phyloP scores from a whole-genome alignment of 257 asterid genomes.

The Linderniella brevidens region DNA sequence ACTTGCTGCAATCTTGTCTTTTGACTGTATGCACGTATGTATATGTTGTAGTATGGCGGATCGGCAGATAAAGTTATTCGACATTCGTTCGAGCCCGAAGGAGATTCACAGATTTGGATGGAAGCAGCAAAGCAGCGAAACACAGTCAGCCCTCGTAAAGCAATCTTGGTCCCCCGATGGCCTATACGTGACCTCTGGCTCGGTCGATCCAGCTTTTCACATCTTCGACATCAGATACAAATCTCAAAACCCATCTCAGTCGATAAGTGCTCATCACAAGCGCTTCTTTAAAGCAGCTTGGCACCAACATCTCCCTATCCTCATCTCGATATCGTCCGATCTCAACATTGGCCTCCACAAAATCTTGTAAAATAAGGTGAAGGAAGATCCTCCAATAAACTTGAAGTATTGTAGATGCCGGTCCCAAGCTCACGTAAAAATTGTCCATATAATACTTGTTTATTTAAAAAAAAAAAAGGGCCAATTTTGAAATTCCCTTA shows the following conservation, averaged over 20 bases:
- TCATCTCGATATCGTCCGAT: slow-evolving; percentile 89
- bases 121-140: slow-evolving; percentile 75
- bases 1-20: no score
- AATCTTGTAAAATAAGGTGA: slow-evolving; percentile 8
- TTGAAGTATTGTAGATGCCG: no score
- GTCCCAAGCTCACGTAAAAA: no score
- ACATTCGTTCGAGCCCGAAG: slow-evolving; percentile 37
- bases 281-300: slow-evolving; percentile 88
- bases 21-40: background rate
- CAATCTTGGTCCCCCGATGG: slow-evolving; percentile 97
- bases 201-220: slow-evolving; percentile 77
- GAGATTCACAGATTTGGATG: slow-evolving; percentile 70
- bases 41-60: slow-evolving; percentile 65
- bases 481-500: no score
- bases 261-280: slow-evolving; percentile 70
- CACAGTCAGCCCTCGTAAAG: slow-evolving; percentile 79
- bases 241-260: slow-evolving; percentile 50
- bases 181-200: slow-evolving; percentile 58
- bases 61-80: slow-evolving; percentile 59
- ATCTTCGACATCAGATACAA: slow-evolving; percentile 68
- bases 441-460: no score
- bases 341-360: slow-evolving; percentile 63
- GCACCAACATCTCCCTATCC: slow-evolving; percentile 65
- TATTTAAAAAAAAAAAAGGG: no score
- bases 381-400: no score